Evolutionary conservation across 2,329 filamentous ascomycete species (phyloP).

Genomic region (Monascus ruber): DNA sequence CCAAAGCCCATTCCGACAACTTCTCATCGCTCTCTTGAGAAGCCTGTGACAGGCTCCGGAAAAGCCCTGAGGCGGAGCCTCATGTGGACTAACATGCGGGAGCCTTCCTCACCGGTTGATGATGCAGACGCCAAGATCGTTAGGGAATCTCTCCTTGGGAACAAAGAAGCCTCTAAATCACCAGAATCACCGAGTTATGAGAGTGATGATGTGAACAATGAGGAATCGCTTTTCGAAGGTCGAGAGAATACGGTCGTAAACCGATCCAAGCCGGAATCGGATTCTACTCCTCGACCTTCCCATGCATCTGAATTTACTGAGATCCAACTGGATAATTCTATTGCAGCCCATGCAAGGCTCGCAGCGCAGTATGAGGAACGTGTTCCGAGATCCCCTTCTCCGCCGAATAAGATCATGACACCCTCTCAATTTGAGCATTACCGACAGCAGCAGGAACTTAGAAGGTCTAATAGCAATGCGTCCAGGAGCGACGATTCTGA

Average conservation of each 20-base stretch:
- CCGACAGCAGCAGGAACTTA: slow-evolving; percentile 56
- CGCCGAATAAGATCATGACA: slow-evolving; percentile 72
- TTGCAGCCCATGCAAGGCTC: slow-evolving; percentile 33
- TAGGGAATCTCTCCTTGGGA: slow-evolving; percentile 20
- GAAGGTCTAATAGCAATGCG: slow-evolving; percentile 42
- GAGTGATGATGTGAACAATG: slow-evolving; percentile 12
- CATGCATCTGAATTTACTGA: slow-evolving; percentile 7
- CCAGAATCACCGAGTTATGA: slow-evolving; percentile 9
- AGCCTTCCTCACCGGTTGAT: slow-evolving; percentile 16
- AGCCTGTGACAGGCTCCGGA: slow-evolving; percentile 12
- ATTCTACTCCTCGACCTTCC: slow-evolving; percentile 4
- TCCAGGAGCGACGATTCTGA: slow-evolving; percentile 42
- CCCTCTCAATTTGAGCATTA: slow-evolving; percentile 71
- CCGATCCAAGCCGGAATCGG: slow-evolving; percentile 4
- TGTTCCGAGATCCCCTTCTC: slow-evolving; percentile 22
- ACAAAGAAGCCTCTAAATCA: slow-evolving; percentile 13
- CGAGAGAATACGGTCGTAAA: slow-evolving; percentile 5
- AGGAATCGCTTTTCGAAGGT: slow-evolving; percentile 17
- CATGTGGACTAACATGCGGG: slow-evolving; percentile 15
- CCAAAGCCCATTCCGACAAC: slow-evolving; percentile 16
- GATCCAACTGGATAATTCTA: slow-evolving; percentile 15
- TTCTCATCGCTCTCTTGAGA: slow-evolving; percentile 21
- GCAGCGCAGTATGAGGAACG: slow-evolving; percentile 35
- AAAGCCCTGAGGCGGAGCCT: slow-evolving; percentile 20
- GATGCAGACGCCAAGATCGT: slow-evolving; percentile 32